Conservation (phyloP, 768 basidiomycete genomes). For the Phylloporus sp. region DNA sequence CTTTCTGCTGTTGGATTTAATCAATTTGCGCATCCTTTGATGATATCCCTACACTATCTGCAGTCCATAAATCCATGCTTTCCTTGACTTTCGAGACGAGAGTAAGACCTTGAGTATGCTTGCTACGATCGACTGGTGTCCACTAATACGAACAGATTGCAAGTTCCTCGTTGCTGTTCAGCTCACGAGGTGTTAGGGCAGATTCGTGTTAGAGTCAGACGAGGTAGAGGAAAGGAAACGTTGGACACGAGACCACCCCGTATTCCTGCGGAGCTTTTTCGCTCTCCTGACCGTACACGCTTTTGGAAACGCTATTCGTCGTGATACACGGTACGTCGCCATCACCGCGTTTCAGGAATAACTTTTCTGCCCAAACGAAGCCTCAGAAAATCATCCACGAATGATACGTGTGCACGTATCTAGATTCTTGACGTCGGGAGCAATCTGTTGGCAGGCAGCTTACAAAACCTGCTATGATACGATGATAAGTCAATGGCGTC, state of each 20-base stretch:
- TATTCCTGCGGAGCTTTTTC: not conserved
- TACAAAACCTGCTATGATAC: not conserved
- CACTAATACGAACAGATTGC: not conserved
- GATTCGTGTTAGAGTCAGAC: not conserved
- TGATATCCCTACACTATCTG: constrained; percentile 30
- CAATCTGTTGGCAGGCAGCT: not conserved
- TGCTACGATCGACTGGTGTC: not conserved
- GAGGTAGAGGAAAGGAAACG: not conserved
- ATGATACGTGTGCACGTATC: not conserved
- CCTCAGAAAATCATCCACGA: not conserved
- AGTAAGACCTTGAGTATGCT: not conserved
- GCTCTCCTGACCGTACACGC: not conserved
- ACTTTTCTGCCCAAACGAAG: not conserved
- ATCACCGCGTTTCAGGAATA: not conserved
- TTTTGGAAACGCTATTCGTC: not conserved
- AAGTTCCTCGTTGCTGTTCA: not conserved
- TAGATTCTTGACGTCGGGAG: not conserved
- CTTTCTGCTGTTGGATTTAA: constrained; percentile 7
- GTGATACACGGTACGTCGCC: not conserved
- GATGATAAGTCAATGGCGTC: too few species aligned
- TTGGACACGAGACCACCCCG: not conserved
- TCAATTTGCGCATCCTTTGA: constrained; percentile 15
- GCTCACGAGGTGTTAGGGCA: not conserved
- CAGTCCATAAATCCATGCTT: constrained; percentile 10
- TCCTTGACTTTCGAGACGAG: not conserved